Percentiles rank a stretch among this genome's conserved stretches.
These are phyloP conservation scores for Rhodofomes roseus DNA, from an alignment of 1,284 basidiomycete genomes.

Conservation along the genomic window DNA sequence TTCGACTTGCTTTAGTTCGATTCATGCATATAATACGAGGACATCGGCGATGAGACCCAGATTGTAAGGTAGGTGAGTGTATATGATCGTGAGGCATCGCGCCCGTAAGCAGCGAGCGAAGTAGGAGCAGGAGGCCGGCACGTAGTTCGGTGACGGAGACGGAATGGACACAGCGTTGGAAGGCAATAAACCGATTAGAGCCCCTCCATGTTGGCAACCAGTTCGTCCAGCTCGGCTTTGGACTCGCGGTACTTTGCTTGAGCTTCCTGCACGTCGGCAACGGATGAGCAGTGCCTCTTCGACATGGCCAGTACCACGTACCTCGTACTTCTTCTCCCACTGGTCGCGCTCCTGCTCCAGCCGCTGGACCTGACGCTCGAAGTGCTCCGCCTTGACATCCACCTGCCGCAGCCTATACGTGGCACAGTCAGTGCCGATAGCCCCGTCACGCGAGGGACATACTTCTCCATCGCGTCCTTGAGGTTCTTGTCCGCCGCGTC, in stretches of 20 bases:
- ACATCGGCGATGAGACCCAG: slow-evolving; percentile 4
- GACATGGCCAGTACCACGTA: slow-evolving; percentile 33
- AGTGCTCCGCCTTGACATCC: slow-evolving; percentile 99
- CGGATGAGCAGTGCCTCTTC: background rate
- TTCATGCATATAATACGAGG: slow-evolving; percentile 7
- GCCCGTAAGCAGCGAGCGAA: background rate
- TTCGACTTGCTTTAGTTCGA: slow-evolving; percentile 5
- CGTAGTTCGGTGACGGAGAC: background rate
- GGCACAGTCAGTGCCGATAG: slow-evolving; percentile 6
- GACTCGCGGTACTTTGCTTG: slow-evolving; percentile 72
- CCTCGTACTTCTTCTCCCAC: slow-evolving; percentile 96
- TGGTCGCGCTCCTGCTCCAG: slow-evolving; percentile 89
- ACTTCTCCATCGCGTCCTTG: slow-evolving; percentile 98
- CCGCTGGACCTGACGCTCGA: slow-evolving; percentile 88
- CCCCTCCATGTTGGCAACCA: slow-evolving; percentile 79
- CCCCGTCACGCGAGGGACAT: slow-evolving; percentile 17
- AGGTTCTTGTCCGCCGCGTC: slow-evolving; percentile 96
- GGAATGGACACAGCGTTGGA: background rate
- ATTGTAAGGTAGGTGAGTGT: slow-evolving; percentile 7
- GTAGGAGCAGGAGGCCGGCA: background rate
- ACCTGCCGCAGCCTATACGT: slow-evolving; percentile 84
- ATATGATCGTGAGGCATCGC: slow-evolving; percentile 8
- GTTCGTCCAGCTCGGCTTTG: slow-evolving; percentile 87
- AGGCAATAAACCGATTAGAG: slow-evolving; percentile 43
- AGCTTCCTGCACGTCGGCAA: slow-evolving; percentile 53